Conservation (phyloP, 2,329 filamentous ascomycete genomes). For the Meredithiella fracta region DNA sequence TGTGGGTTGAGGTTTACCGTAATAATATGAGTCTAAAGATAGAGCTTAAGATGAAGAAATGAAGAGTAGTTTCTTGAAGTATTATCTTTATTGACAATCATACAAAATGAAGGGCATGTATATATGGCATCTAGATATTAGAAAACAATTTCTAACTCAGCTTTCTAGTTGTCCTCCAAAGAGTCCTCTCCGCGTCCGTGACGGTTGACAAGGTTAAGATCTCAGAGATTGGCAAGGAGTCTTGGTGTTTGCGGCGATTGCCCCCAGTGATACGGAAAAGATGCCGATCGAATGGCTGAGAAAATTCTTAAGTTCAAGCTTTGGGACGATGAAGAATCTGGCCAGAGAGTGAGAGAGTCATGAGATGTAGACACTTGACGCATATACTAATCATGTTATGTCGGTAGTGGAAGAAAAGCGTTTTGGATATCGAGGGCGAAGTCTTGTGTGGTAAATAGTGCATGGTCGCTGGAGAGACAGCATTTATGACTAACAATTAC, state of each 20-base stretch:
- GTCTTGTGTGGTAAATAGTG: conserved; percentile 67
- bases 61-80: not conserved
- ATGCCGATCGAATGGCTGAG: conserved; percentile 64
- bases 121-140: not conserved
- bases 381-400: not conserved
- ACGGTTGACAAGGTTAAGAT: conserved; percentile 82
- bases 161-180: conserved; percentile 74
- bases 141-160: not conserved
- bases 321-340: conserved; percentile 64
- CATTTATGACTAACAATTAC: not conserved
- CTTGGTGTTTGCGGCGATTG: conserved; percentile 80
- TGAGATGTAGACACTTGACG: not conserved
- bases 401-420: conserved; percentile 70
- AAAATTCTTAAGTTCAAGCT: conserved; percentile 83
- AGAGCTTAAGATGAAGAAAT: no score
- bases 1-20: not conserved
- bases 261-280: conserved; percentile 77
- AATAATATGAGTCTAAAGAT: not conserved
- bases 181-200: conserved; percentile 88
- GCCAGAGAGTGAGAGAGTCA: conserved; percentile 36
- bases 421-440: conserved; percentile 77
- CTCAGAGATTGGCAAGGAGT: conserved; percentile 78
- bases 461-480: not conserved
- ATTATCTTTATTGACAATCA: no score
- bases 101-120: conserved; percentile 13